A percentile compares a stretch with the other conserved stretches of the same genome.
These are phyloP conservation scores for Trichosporon sp. DNA, from an alignment of 1,284 basidiomycete species.

Conservation along the genomic window DNA sequence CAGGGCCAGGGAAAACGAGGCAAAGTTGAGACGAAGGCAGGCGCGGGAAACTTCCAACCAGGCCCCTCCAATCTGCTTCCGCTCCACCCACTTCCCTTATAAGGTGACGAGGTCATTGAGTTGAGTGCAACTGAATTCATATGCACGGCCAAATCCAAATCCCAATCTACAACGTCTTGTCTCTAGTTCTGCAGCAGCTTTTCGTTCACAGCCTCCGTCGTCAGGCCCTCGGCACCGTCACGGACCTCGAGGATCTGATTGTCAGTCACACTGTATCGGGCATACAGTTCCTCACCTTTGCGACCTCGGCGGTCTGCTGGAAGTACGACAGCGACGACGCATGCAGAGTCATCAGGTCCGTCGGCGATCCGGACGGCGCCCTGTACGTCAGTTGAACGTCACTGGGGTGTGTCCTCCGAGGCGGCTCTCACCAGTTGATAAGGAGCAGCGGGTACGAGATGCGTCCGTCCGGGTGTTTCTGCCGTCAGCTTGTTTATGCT, in stretches of 20 bases:
- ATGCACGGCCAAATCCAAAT: not conserved
- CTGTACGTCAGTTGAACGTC: slow-evolving; percentile 21
- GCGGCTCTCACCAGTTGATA: slow-evolving; percentile 68
- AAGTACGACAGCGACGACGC: slow-evolving; percentile 75
- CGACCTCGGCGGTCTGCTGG: slow-evolving; percentile 56
- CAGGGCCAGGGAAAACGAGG: not conserved
- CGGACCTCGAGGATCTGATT: slow-evolving; percentile 63
- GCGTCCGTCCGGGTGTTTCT: slow-evolving; percentile 72
- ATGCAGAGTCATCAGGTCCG: slow-evolving; percentile 69
- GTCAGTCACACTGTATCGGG: not conserved
- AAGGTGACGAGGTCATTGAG: not conserved
- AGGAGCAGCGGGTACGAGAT: slow-evolving; percentile 76
- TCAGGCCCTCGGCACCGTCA: slow-evolving; percentile 73
- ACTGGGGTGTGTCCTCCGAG: not conserved
- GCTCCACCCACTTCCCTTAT: not conserved
- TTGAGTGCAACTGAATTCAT: not conserved
- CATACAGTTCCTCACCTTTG: slow-evolving; percentile 32
- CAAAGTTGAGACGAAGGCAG: slow-evolving; percentile 1
- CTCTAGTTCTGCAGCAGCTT: slow-evolving; percentile 51
- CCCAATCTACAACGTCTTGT: not conserved
- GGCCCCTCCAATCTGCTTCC: not conserved
- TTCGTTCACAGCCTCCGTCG: slow-evolving; percentile 62
- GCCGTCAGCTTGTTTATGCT: not conserved
- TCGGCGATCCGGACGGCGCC: slow-evolving; percentile 65
- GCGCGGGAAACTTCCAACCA: slow-evolving; percentile 4